Evolutionary conservation across 257 asterid species (phyloP), one percentile per base, ranked within the genome.

Genomic region (Nicotiana attenuata): DNA sequence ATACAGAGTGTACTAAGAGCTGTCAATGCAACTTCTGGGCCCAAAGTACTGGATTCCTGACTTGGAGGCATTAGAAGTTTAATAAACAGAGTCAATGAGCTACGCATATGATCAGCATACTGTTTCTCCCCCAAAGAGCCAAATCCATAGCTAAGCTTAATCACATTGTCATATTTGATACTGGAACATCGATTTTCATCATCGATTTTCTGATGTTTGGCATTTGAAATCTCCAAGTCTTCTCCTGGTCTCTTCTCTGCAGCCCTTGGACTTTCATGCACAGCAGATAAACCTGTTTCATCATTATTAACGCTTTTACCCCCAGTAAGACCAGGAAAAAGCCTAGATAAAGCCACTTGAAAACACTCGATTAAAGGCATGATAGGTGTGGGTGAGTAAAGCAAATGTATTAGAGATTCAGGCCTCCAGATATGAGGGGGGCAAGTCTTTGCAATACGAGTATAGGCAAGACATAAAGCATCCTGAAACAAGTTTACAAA

Each of bases 391-490:
- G 92, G 71, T 81, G 96, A 93, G 87, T 89, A 85, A 89, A 96
- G 97, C 87, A 92, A 67, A 85, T 65, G 75, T 80, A 94, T 86
- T 47, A 94, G 96, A 88, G 87, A 85, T 88, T 96, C 98, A 14
- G 97, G 99, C 90, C 84, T 94, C 99, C 99, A 94, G 81, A 89
- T 63, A 89, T 83, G 89, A 84, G 92, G 91, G 59, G 97, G 92
- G 84, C 98, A 96, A 60, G 83, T 76, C 85, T 89, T 89, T 82
- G 89, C 94, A 76, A 92, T 90, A 85, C 98, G 92, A 82, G 88
- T 85, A 87, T 94, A 96, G 56, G 95, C 94, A 89, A 87, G 84
- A 85, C 95, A 91, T 86, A 96, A 88, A 81, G 92, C 95, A 86
- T 82, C 96, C 99, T 96, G 97, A 85, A 84, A 85, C 47, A 22